Conservation (phyloP, 495 filamentous ascomycete species). For the Penicilliopsis zonata region DNA sequence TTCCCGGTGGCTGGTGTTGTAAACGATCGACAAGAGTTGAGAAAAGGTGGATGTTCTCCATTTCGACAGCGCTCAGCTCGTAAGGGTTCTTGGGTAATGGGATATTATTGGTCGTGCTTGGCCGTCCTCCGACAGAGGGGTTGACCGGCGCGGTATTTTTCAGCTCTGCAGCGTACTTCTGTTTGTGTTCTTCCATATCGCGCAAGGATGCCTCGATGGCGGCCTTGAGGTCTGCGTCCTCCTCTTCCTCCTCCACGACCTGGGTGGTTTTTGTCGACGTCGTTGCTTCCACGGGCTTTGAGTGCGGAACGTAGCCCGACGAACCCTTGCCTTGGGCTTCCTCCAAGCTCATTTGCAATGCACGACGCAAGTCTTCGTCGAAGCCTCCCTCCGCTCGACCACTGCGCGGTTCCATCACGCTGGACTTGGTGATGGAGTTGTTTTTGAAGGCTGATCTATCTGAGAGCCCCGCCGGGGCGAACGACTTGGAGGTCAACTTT, state of each 20-base stretch:
- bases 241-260: conserved; percentile 54
- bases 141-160: conserved; percentile 48
- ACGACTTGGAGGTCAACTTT: conserved; percentile 67
- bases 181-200: conserved; percentile 98
- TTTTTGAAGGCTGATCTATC: conserved; percentile 39
- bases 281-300: conserved; percentile 26
- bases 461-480: conserved; percentile 25
- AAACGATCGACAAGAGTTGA: conserved; percentile 87
- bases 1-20: conserved; percentile 90
- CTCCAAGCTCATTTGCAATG: conserved; percentile 91
- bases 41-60: conserved; percentile 96
- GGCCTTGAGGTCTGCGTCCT: conserved; percentile 88
- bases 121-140: conserved; percentile 9
- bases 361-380: conserved; percentile 88
- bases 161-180: conserved; percentile 67
- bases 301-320: conserved; percentile 57
- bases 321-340: conserved; percentile 70
- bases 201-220: conserved; percentile 93
- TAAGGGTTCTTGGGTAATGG: conserved; percentile 74
- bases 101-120: conserved; percentile 15
- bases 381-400: conserved; percentile 79
- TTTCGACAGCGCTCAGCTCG: conserved; percentile 86
- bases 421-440: conserved; percentile 39
- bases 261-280: conserved; percentile 2
- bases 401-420: conserved; percentile 75